Conservation (phyloP, 306 rosid species). For the Malus sylvestris region DNA sequence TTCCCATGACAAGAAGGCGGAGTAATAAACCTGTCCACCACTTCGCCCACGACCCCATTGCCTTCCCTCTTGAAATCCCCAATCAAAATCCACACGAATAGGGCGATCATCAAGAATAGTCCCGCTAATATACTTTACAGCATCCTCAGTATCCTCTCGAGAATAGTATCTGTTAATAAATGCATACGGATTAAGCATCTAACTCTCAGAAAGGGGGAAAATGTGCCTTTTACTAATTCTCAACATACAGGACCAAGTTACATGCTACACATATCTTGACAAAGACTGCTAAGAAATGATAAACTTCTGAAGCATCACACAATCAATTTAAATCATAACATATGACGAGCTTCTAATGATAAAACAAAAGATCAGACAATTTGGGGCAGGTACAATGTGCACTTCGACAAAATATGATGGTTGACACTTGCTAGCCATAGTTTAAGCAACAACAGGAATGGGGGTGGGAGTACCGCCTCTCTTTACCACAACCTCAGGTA, state of each 20-base stretch:
- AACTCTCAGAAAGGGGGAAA: not conserved
- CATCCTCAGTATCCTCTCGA: slow-evolving; percentile 92
- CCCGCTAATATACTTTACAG: slow-evolving; percentile 88
- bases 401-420: not conserved
- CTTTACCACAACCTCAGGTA: not conserved
- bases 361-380: not conserved
- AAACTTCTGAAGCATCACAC: not conserved
- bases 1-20: slow-evolving; percentile 1
- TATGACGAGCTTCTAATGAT: not conserved
- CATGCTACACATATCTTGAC: not conserved
- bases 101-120: slow-evolving; percentile 98
- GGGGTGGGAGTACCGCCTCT: not conserved
- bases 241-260: not conserved
- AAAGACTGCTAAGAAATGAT: not conserved
- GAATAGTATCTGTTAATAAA: slow-evolving; percentile 62
- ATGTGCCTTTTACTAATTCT: not conserved
- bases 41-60: slow-evolving; percentile 99
- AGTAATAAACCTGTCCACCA: slow-evolving; percentile 79
- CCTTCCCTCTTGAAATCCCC: slow-evolving; percentile 98
- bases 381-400: not conserved
- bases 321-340: not conserved
- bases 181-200: not conserved
- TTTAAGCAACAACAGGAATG: not conserved
- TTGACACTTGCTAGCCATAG: not conserved
- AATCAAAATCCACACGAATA: slow-evolving; percentile 98